A percentile compares a stretch with the other conserved stretches of the same genome.
These are phyloP conservation scores for Tulasnella sp. DNA, from an alignment of 768 basidiomycete species.

Conservation along the genomic window DNA sequence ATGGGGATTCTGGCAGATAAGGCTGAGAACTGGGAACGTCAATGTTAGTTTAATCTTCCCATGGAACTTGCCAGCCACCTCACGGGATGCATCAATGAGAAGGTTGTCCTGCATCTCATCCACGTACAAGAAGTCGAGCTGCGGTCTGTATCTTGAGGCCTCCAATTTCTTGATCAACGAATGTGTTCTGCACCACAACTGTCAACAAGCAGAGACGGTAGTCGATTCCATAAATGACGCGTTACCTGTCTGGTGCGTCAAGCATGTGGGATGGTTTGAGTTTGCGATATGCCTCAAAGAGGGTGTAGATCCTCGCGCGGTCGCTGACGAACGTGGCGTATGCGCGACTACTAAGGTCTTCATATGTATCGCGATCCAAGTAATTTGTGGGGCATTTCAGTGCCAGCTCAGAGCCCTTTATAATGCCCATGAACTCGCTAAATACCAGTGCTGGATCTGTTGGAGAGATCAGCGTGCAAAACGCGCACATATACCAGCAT, in stretches of 20 bases:
- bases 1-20: conserved; percentile 50
- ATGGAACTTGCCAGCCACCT: too few relatives aligned
- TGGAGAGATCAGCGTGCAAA: neutral
- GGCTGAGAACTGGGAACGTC: conserved; percentile 43
- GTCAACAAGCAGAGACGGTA: neutral
- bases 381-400: conserved; percentile 29
- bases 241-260: conserved; percentile 59
- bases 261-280: conserved; percentile 37
- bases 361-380: conserved; percentile 39
- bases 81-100: conserved; percentile 52
- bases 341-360: conserved; percentile 38
- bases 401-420: conserved; percentile 54
- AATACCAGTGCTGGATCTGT: conserved; percentile 16
- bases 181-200: conserved; percentile 36
- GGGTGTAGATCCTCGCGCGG: conserved; percentile 38
- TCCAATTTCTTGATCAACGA: conserved; percentile 30
- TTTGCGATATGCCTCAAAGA: conserved; percentile 44
- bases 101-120: conserved; percentile 69
- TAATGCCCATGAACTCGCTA: conserved; percentile 29
- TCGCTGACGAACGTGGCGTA: conserved; percentile 45
- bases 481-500: neutral
- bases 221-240: too few relatives aligned
- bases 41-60: neutral
- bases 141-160: conserved; percentile 26
- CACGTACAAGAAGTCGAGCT: conserved; percentile 54